Base-by-base conservation (phyloP, 176 grass and related monocot species). In the Oryza meyeriana region DNA sequence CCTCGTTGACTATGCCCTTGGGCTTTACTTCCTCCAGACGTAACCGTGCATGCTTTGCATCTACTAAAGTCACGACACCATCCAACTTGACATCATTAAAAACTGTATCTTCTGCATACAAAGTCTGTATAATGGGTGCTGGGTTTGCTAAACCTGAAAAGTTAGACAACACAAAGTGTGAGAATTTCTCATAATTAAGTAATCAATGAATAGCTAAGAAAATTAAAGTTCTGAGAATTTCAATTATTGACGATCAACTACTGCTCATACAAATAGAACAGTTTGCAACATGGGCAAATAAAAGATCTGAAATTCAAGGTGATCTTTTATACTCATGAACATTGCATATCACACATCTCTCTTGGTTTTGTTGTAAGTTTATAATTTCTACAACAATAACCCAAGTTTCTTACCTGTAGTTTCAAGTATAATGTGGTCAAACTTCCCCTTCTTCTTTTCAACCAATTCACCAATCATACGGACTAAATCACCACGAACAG, bases 31-130 rank as follows among this genome's bases (percentile, higher is more conserved):
- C 93, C 88, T 92, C 91, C 83, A 99, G 90, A 86, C 92, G 96
- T 29, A 88, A 73, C 58, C 45, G 84, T 45, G 89, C 96, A 85
- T 99, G 93, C 48, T 95, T 99, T 85, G 96, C 89, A 76, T 99
- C 96, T 72, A 99, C 92, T 90, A 99, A 85, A 88, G 96, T 99
- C 73, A 95, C 96, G 83, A 99, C 96, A 80, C 96, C 96, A 71
- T 99, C 93, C 74, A 99, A 35, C 77, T 95, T 93, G 65, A 99
- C 96, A 61, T 99, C 91, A 57, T 98, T 98, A 80, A 98, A 98
- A 86, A 98, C 87, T 48, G 29, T 64, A 86, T 98, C 90, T 80
- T 98, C 96, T 33, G 96, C 86, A 71, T 99, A 99, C 81, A 99
- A 99, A 57, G 93, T 99, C 83, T 95, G 91, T 78, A 99, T 99